Evolutionary conservation across 1,284 basidiomycete species (phyloP).

Genomic region (Pisolithus thermaeus): DNA sequence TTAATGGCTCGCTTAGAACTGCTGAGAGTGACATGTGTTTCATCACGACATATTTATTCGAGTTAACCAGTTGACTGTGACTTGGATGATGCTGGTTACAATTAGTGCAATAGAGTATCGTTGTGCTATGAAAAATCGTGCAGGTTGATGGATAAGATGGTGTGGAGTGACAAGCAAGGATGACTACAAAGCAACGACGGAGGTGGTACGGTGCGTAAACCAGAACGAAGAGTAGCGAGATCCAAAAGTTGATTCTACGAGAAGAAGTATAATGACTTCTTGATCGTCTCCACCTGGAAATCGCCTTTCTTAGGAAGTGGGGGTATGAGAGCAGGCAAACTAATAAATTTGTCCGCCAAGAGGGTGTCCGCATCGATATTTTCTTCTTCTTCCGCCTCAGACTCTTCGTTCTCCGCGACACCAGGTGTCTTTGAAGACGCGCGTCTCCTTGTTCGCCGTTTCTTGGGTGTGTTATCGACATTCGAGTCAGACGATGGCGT

Average conservation of each 20-base stretch:
- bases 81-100: background rate
- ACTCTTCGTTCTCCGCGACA: slow-evolving; percentile 8
- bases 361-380: slow-evolving; percentile 23
- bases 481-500: slow-evolving; percentile 2
- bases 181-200: background rate
- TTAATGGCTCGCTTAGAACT: no score
- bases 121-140: background rate
- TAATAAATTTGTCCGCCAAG: slow-evolving; percentile 62
- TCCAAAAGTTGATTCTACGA: slow-evolving; percentile 39
- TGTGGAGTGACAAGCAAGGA: background rate
- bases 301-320: slow-evolving; percentile 81
- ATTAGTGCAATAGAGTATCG: background rate
- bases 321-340: slow-evolving; percentile 75
- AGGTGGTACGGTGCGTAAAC: background rate
- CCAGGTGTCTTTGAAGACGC: slow-evolving; percentile 10
- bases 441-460: slow-evolving; percentile 10
- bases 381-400: slow-evolving; percentile 12
- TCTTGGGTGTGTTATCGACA: slow-evolving; percentile 16
- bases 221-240: background rate
- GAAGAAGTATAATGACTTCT: slow-evolving; percentile 86
- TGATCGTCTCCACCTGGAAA: slow-evolving; percentile 86
- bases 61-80: background rate
- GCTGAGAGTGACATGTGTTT: no score
- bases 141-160: background rate
- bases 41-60: no score